phyloP scores from a whole-genome alignment of 371 early-diverging fungal species.

The Mycotypha africana region DNA sequence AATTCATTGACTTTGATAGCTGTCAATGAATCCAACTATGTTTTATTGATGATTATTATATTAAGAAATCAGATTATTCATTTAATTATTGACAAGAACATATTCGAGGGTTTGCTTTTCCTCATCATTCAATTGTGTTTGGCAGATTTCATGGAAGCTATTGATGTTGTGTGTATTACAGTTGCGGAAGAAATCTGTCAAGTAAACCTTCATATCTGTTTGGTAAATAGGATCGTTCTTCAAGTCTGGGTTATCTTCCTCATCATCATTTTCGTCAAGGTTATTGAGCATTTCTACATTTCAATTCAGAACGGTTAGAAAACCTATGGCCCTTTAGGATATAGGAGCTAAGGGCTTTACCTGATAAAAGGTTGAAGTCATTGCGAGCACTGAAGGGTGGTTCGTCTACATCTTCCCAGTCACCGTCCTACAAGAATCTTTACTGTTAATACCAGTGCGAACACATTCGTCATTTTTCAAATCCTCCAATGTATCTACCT shows the following conservation, averaged over 20 bases:
- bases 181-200: slow-evolving; percentile 68
- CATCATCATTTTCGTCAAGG: slow-evolving; percentile 60
- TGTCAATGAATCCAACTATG: too few relatives aligned
- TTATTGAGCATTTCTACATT: slow-evolving; percentile 41
- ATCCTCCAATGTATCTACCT: too few relatives aligned
- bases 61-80: too few relatives aligned
- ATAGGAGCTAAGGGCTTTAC: too few relatives aligned
- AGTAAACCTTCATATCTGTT: slow-evolving; percentile 60
- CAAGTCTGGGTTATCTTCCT: slow-evolving; percentile 70
- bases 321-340: too few relatives aligned
- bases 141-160: slow-evolving; percentile 45
- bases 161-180: slow-evolving; percentile 56
- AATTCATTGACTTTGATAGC: too few relatives aligned
- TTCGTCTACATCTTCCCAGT: slow-evolving; percentile 59
- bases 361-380: slow-evolving; percentile 46
- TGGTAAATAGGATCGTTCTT: slow-evolving; percentile 70
- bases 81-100: slow-evolving; percentile 8
- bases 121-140: slow-evolving; percentile 29
- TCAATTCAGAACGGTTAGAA: too few relatives aligned
- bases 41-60: too few relatives aligned
- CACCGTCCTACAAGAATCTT: slow-evolving; percentile 34
- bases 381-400: slow-evolving; percentile 36
- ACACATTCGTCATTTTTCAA: too few relatives aligned
- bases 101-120: slow-evolving; percentile 22
- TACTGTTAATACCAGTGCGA: too few relatives aligned